Evolutionary conservation across 345 rosid species (phyloP).

Genomic region (Salix koriyanagi): DNA sequence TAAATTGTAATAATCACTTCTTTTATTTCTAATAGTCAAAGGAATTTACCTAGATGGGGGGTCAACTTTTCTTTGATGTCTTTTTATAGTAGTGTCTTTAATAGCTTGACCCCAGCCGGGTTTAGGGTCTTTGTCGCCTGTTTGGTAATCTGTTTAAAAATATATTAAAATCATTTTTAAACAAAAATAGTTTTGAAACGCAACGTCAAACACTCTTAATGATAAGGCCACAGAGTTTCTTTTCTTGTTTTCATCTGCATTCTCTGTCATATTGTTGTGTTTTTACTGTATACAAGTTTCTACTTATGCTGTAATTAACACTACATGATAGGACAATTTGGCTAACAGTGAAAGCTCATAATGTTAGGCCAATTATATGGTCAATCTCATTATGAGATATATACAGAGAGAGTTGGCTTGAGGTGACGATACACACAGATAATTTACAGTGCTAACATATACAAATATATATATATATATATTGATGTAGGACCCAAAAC

Average conservation of each 20-base stretch:
- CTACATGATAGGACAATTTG: not conserved
- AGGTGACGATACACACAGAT: not conserved
- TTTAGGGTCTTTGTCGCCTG: not conserved
- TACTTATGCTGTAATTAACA: not conserved
- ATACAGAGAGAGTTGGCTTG: not conserved
- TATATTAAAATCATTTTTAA: too few relatives aligned
- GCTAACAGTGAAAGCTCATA: not conserved
- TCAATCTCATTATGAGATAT: not conserved
- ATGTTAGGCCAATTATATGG: constrained; percentile 1
- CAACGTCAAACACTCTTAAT: not conserved
- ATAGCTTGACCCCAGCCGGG: not conserved
- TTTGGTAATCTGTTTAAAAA: too few relatives aligned
- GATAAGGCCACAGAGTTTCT: not conserved
- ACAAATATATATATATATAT: too few relatives aligned
- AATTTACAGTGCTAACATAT: constrained; percentile 3
- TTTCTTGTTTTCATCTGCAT: not conserved
- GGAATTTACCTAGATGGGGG: constrained; percentile 14
- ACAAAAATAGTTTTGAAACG: too few relatives aligned
- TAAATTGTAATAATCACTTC: constrained; percentile 26
- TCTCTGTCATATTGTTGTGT: not conserved
- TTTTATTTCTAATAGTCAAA: constrained; percentile 16
- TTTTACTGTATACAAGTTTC: not conserved
- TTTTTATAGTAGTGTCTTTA: constrained; percentile 13
- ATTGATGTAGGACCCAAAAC: constrained; percentile 31
- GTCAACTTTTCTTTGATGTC: not conserved